Evolutionary conservation across 108 stramenopile species (phyloP).

Genomic region (Conticribra weissflogii): DNA sequence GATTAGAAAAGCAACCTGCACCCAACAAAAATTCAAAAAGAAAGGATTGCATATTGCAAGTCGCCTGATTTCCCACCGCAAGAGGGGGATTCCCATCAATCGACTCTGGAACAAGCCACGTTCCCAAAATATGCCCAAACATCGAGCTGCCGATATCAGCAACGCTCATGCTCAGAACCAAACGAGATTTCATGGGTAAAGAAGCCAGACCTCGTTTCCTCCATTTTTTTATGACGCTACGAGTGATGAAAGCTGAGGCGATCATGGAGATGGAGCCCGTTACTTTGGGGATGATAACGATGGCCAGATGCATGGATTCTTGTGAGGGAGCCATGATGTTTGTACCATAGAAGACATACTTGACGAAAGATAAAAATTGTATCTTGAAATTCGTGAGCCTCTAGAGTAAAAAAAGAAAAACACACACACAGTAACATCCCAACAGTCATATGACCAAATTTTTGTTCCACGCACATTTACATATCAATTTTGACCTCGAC

Average conservation of each 20-base stretch:
- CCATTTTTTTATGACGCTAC: conserved; percentile 5
- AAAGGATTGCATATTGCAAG: conserved; percentile 7
- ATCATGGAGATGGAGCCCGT: conserved; percentile 8
- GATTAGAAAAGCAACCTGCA: background rate
- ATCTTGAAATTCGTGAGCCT: no score
- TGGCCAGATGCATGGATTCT: background rate
- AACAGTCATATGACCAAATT: no score
- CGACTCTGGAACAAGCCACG: conserved; percentile 10
- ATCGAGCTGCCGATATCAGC: conserved; percentile 8
- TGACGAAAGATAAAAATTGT: no score
- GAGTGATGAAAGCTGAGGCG: conserved; percentile 12
- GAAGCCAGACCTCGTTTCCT: background rate
- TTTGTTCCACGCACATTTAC: no score
- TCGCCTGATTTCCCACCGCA: conserved; percentile 8
- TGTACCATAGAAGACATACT: no score
- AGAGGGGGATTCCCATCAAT: background rate
- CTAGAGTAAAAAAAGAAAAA: no score
- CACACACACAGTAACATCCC: no score
- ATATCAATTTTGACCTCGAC: no score
- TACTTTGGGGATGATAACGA: conserved; percentile 6
- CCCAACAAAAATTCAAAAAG: background rate
- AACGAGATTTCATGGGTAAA: background rate
- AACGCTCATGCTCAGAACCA: conserved; percentile 14
- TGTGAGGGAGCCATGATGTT: conserved; percentile 9
- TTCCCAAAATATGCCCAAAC: conserved; percentile 8